phyloP scores from a whole-genome alignment of 169 alveolate species.

The Amoebophrya sp. region DNA sequence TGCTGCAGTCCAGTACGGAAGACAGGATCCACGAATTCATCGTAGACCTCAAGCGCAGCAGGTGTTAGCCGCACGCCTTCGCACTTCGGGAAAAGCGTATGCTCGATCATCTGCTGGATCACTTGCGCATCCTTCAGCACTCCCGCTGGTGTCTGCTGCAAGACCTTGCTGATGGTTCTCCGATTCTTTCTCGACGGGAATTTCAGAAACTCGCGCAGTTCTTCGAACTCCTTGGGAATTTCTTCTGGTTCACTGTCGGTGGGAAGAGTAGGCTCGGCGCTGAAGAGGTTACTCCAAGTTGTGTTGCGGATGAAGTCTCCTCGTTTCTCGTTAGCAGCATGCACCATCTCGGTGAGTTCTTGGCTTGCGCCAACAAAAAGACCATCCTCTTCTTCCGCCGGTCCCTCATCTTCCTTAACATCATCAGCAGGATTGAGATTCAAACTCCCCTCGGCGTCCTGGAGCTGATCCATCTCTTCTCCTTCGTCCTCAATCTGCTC shows the following conservation, averaged over 20 bases:
- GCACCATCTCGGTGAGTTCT: background rate
- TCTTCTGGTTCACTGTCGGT: background rate
- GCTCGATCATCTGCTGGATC: background rate
- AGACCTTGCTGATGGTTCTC: background rate
- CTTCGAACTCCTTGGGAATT: background rate
- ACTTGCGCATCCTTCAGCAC: background rate
- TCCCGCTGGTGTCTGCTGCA: background rate
- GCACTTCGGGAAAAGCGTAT: background rate
- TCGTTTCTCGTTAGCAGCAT: background rate
- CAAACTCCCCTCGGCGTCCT: background rate
- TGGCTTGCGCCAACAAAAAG: background rate
- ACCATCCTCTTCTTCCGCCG: background rate
- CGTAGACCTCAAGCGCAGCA: background rate
- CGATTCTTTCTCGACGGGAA: background rate
- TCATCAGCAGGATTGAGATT: background rate
- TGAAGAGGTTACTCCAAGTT: background rate
- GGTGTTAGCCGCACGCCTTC: background rate
- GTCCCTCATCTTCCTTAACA: background rate
- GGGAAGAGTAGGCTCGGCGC: background rate
- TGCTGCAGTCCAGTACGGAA: background rate
- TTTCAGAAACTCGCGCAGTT: background rate
- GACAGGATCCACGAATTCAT: background rate
- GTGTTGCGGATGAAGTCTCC: background rate
- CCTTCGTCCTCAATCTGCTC: background rate
- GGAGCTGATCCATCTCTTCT: background rate